Percentiles rank a stretch among this genome's conserved stretches.
phyloP scores from a whole-genome alignment of 2,329 filamentous ascomycete genomes.

The Pezicula carpinea region DNA sequence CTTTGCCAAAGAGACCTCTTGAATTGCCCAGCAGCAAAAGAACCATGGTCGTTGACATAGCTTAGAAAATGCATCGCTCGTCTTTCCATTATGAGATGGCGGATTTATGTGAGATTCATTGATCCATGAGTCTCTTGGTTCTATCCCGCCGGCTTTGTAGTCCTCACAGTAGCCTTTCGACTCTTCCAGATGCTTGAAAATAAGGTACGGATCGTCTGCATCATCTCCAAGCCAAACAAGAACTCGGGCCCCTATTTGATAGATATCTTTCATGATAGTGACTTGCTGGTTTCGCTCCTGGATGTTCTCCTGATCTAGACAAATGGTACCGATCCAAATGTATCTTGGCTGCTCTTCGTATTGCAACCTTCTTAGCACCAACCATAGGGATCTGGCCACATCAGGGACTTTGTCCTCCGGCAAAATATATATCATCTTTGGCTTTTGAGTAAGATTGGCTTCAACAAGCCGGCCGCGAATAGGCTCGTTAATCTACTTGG shows the following conservation, averaged over 20 bases:
- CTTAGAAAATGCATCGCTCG: no score
- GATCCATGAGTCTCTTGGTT: no score
- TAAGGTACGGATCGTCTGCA: background rate
- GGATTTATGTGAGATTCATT: no score
- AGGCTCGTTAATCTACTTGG: background rate
- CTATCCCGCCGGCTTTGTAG: background rate
- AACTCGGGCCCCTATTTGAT: background rate
- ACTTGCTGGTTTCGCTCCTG: constrained; percentile 5
- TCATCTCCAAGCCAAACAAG: constrained; percentile 2
- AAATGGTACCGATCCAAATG: constrained; percentile 5
- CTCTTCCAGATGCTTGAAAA: background rate
- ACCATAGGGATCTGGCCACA: background rate
- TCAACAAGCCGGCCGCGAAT: no score
- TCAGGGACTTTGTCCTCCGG: no score
- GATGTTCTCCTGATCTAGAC: constrained; percentile 6
- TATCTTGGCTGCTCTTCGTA: background rate
- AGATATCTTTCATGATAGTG: constrained; percentile 5
- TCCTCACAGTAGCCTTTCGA: background rate
- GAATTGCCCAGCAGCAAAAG: no score
- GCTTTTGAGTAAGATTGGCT: background rate
- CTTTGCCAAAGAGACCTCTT: no score
- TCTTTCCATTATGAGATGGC: background rate
- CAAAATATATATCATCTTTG: background rate
- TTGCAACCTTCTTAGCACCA: background rate
- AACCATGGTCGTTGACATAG: no score